These are phyloP conservation scores for Leptographium wingfieldii DNA, from an alignment of 2,329 filamentous ascomycete species.

Conservation along the genomic window DNA sequence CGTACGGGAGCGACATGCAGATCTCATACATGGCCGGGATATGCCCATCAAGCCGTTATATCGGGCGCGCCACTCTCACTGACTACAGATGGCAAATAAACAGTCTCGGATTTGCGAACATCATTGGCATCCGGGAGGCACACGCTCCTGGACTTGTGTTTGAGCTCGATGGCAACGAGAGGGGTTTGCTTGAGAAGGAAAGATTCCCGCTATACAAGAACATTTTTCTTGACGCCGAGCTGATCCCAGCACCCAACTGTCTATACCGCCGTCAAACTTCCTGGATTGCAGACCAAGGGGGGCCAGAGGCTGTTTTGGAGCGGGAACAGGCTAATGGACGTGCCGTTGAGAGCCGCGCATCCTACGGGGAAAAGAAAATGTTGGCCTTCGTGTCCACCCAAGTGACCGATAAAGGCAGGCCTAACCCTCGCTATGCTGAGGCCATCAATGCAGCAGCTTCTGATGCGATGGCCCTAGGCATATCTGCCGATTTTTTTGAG, in stretches of 20 bases:
- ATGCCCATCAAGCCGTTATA: constrained; percentile 4
- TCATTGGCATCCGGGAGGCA: not conserved
- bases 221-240: not conserved
- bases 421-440: not conserved
- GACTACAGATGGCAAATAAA: constrained; percentile 6
- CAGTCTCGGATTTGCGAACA: constrained; percentile 1
- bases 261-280: constrained; percentile 3
- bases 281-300: constrained; percentile 3
- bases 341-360: not conserved
- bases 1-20: constrained; percentile 7
- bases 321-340: not conserved
- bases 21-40: constrained; percentile 2
- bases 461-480: constrained; percentile 6
- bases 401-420: not conserved
- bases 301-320: constrained; percentile 1
- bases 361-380: not conserved
- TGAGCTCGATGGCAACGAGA: not conserved
- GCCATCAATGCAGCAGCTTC: not conserved
- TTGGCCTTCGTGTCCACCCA: not conserved
- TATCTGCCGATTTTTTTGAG: constrained; percentile 1
- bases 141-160: constrained; percentile 1
- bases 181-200: not conserved
- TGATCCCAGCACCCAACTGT: constrained; percentile 3
- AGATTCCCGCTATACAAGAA: not conserved
- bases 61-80: constrained; percentile 4